Conservation (phyloP, 768 basidiomycete species). For the Suillus occidentalis region DNA sequence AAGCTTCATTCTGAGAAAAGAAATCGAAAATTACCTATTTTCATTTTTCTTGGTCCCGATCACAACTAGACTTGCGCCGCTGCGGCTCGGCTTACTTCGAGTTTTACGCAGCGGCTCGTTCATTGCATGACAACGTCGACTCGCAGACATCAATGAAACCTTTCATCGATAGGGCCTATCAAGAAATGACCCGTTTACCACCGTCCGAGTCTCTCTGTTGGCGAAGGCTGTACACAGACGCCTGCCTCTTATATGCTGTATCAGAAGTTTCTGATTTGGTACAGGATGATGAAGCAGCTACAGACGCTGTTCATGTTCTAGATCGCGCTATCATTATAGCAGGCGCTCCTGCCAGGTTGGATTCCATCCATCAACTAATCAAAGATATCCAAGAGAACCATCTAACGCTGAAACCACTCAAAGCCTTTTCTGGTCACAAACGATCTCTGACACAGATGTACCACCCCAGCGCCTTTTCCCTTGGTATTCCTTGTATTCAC, state of each 20-base stretch:
- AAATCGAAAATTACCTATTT: background rate
- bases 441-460: slow-evolving; percentile 10
- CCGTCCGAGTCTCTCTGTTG: slow-evolving; percentile 43
- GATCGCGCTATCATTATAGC: slow-evolving; percentile 85
- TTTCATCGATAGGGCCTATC: slow-evolving; percentile 49
- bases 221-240: slow-evolving; percentile 77
- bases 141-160: slow-evolving; percentile 22
- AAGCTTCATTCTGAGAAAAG: background rate
- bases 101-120: background rate
- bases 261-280: slow-evolving; percentile 26
- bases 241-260: slow-evolving; percentile 58
- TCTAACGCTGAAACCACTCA: slow-evolving; percentile 1
- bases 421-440: background rate
- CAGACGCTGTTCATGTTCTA: slow-evolving; percentile 55
- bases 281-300: slow-evolving; percentile 22
- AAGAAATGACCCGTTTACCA: slow-evolving; percentile 45
- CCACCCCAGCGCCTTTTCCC: slow-evolving; percentile 7
- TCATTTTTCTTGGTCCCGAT: slow-evolving; percentile 4
- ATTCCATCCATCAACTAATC: slow-evolving; percentile 67
- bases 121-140: slow-evolving; percentile 9
- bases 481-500: slow-evolving; percentile 40
- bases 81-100: background rate
- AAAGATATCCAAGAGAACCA: slow-evolving; percentile 49
- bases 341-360: slow-evolving; percentile 69
- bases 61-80: slow-evolving; percentile 1